Conservation (phyloP, 1,139 yeast genomes). For the Magnusiomyces paraingens region DNA sequence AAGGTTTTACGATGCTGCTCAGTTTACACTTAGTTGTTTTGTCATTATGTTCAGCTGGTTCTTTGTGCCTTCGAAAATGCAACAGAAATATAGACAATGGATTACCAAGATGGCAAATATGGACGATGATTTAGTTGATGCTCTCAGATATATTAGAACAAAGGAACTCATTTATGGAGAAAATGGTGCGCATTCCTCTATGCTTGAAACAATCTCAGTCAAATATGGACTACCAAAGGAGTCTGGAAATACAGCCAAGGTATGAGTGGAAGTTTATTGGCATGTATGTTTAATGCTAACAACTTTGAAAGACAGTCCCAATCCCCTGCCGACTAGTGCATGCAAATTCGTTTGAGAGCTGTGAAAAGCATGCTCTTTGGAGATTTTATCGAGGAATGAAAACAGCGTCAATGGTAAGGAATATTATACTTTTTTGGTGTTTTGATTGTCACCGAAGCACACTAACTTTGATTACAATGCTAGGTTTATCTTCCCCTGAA, state of each 20-base stretch:
- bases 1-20: slow-evolving; percentile 22
- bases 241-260: slow-evolving; percentile 15
- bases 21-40: slow-evolving; percentile 24
- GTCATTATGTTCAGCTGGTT: slow-evolving; percentile 41
- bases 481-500: slow-evolving; percentile 26
- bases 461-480: background rate
- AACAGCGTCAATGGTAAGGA: slow-evolving; percentile 28
- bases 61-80: slow-evolving; percentile 35
- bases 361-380: slow-evolving; percentile 37
- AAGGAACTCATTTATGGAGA: slow-evolving; percentile 33
- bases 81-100: slow-evolving; percentile 39
- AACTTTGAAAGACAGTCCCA: slow-evolving; percentile 25
- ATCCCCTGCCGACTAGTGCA: slow-evolving; percentile 39
- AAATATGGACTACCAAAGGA: slow-evolving; percentile 17
- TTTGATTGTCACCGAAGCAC: background rate
- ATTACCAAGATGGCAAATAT: slow-evolving; percentile 39
- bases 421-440: slow-evolving; percentile 27
- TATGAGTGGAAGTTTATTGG: background rate
- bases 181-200: slow-evolving; percentile 23
- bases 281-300: background rate
- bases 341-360: slow-evolving; percentile 32
- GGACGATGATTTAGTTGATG: slow-evolving; percentile 35
- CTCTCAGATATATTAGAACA: slow-evolving; percentile 30
- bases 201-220: slow-evolving; percentile 20
- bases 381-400: slow-evolving; percentile 36